Evolutionary conservation across 2,329 filamentous ascomycete species (phyloP).

Genomic region (Orbilia oligospora): DNA sequence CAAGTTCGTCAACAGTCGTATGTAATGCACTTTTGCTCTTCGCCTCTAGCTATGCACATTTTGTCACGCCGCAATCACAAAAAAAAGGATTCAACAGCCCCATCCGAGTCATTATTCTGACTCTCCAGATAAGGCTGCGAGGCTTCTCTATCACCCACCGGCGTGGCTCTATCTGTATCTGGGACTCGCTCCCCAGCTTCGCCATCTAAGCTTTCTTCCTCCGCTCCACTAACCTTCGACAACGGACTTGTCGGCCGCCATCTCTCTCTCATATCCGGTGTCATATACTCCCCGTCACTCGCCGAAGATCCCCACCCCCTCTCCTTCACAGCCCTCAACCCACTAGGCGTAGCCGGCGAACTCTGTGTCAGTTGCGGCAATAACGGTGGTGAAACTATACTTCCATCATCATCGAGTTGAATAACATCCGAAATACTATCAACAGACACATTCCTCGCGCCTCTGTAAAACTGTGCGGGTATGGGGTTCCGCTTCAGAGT

Average conservation of each 20-base stretch:
- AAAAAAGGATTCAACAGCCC: conserved; percentile 44
- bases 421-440: conserved; percentile 36
- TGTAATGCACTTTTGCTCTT: not conserved
- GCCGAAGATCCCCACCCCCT: conserved; percentile 58
- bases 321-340: conserved; percentile 36
- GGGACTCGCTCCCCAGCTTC: conserved; percentile 36
- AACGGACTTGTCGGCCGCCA: conserved; percentile 57
- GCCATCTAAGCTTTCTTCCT: conserved; percentile 28
- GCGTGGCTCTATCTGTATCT: conserved; percentile 32
- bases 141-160: conserved; percentile 1
- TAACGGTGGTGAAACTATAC: conserved; percentile 32
- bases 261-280: conserved; percentile 49
- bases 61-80: conserved; percentile 12
- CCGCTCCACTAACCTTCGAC: conserved; percentile 40
- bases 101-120: conserved; percentile 37
- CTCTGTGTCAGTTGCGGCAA: conserved; percentile 53
- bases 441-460: conserved; percentile 7
- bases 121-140: conserved; percentile 1
- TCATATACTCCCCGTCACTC: conserved; percentile 50
- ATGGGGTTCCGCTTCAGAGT: conserved; percentile 29
- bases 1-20: not conserved
- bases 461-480: conserved; percentile 46
- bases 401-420: conserved; percentile 27
- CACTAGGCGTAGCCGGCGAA: conserved; percentile 62
- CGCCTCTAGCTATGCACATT: not conserved